Conservation (phyloP, 108 stramenopile species). For the Schizochytrium sp. region DNA sequence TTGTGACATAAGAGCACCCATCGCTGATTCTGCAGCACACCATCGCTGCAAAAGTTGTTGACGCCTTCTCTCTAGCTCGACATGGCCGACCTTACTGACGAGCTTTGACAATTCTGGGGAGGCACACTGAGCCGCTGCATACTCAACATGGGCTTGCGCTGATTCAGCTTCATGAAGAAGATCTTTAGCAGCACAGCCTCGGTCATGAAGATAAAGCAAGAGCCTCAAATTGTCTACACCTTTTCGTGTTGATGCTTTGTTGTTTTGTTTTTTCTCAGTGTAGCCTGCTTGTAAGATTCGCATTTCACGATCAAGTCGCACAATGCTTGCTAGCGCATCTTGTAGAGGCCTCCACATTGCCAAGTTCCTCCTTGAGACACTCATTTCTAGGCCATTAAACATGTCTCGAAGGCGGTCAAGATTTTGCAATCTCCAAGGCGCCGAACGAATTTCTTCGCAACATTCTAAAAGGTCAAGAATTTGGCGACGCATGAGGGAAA, state of each 20-base stretch:
- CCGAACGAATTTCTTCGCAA: background rate
- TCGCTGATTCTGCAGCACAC: background rate
- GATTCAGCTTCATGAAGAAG: background rate
- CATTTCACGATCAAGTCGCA: background rate
- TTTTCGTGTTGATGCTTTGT: background rate
- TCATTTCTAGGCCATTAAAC: background rate
- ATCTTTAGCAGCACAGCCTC: background rate
- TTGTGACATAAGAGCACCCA: background rate
- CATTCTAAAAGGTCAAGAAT: background rate
- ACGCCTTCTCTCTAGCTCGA: constrained; percentile 1
- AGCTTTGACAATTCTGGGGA: background rate
- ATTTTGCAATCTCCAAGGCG: background rate
- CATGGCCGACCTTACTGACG: background rate
- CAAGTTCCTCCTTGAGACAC: background rate
- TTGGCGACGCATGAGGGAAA: background rate
- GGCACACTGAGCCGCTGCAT: background rate
- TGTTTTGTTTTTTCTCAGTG: too few relatives aligned
- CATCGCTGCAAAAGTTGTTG: background rate
- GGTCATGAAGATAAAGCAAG: background rate
- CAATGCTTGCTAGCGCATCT: background rate
- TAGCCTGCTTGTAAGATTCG: background rate
- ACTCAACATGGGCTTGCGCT: constrained; percentile 29
- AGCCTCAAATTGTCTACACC: background rate
- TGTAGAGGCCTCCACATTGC: background rate
- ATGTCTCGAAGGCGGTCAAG: background rate